Evolutionary conservation across 352 stramenopile species (phyloP).

Genomic region (Blastocystis sp.): DNA sequence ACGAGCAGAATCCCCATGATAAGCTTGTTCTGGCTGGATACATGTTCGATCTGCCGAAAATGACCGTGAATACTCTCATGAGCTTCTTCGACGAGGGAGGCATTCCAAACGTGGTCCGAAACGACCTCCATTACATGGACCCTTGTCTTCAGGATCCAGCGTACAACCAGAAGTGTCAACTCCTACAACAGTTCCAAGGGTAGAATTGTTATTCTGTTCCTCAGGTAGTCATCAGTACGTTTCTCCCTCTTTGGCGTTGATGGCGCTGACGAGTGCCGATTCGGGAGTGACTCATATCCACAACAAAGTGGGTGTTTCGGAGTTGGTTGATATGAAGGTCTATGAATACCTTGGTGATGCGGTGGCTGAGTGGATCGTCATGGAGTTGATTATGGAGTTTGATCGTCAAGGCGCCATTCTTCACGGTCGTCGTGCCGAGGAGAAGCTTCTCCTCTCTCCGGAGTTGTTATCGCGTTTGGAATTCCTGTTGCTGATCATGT

Average conservation of each 20-base stretch:
- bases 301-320: not conserved
- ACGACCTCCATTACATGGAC: too few species aligned
- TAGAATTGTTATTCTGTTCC: not conserved
- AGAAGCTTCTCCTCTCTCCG: not conserved
- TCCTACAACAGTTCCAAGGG: not conserved
- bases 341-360: slow-evolving; percentile 25
- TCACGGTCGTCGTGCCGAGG: not conserved
- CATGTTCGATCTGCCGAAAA: too few species aligned
- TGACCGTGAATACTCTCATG: too few species aligned
- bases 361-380: slow-evolving; percentile 2
- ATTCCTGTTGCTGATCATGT: not conserved
- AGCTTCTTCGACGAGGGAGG: too few species aligned
- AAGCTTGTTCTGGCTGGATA: not conserved
- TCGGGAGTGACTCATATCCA: too few species aligned
- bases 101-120: too few species aligned
- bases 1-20: not conserved
- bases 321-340: not conserved
- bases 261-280: too few species aligned
- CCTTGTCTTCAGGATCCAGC: not conserved
- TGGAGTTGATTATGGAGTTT: not conserved
- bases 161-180: not conserved
- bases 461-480: not conserved
- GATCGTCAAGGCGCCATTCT: not conserved
- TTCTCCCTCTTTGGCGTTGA: not conserved
- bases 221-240: not conserved